Base-by-base conservation (phyloP, 371 early-diverging fungal genomes). In the Circinella umbellata region DNA sequence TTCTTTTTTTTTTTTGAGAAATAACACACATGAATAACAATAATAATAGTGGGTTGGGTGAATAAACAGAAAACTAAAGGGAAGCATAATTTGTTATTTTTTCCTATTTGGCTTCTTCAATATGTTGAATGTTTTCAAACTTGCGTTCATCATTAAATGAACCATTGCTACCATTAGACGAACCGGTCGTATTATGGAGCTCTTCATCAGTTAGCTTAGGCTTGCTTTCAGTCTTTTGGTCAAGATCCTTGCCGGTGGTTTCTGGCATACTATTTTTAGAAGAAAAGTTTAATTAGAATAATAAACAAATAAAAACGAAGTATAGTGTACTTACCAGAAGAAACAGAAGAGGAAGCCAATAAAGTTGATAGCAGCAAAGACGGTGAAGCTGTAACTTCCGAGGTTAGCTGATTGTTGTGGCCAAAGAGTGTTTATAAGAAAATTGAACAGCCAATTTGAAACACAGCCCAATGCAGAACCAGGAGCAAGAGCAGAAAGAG, bases 401-500 rank as follows among this genome's bases (percentile, higher is more conserved):
- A 79, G 73, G 20, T 73, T 72, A 10, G 68, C 67, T 34, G 72
- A 61, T 71, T 81, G 79, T 9, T 70, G 47, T 7, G 84, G 81
- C 84, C 84, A 83, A 10, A 79, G 60, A 11, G 75, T 80, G 47
- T 83, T 83, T 64, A 81, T 73, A 34, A 83, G 62, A 62, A 83
- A 83, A 66, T 83, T 83, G 48, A 73, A 74, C 9, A 78, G 64
- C 84, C 84, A 83, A 63, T 83, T 83, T 36, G 78, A 76, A 20
- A 73, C 63, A 59, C 73, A 77, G 51, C 81, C 84, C 20, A 83
- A 76, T 51, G 84, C 84, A 63, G 80, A 79, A 54, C 80, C 84
- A 66, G 84, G 69, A 18, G 81, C 72, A 18, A 83, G 69, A 20
- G 84, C 84, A 51, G 75, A 74, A 66, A 83, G 72, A 15, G 84